phyloP scores from a whole-genome alignment of 192 early-diverging fungal species.

The Gamsiella multidivaricata region DNA sequence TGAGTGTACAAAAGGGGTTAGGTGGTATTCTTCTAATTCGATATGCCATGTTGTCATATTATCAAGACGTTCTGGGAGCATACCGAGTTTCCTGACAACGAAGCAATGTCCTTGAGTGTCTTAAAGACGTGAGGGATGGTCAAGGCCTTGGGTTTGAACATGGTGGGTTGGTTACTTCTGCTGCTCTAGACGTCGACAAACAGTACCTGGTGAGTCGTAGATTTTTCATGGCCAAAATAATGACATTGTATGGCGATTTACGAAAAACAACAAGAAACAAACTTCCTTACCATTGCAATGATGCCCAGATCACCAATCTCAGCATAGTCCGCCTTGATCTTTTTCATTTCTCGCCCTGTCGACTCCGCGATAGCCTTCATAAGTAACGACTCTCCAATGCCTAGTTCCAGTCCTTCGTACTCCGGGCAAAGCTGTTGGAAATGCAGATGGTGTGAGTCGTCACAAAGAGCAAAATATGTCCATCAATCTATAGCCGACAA shows the following conservation, averaged over 20 bases:
- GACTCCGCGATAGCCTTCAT: constrained; percentile 94
- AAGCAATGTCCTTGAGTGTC: constrained; percentile 88
- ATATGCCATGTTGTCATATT: not conserved
- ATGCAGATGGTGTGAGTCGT: too few relatives aligned
- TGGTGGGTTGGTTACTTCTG: constrained; percentile 85
- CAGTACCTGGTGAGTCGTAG: not conserved
- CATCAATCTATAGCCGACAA: too few relatives aligned
- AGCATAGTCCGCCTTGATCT: constrained; percentile 84
- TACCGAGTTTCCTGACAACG: constrained; percentile 72
- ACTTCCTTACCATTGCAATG: constrained; percentile 82
- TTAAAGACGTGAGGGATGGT: constrained; percentile 86
- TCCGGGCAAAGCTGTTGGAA: constrained; percentile 85
- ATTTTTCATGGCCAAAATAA: not conserved
- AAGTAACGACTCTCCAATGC: constrained; percentile 92
- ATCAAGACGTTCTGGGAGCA: not conserved
- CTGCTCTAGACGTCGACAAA: constrained; percentile 58
- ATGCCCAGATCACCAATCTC: constrained; percentile 89
- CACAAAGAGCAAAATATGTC: too few relatives aligned
- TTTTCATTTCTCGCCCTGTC: constrained; percentile 78
- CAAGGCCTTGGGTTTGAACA: constrained; percentile 84
- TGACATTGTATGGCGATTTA: not conserved
- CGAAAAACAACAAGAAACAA: too few relatives aligned
- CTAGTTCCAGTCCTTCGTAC: constrained; percentile 95
- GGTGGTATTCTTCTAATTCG: not conserved
- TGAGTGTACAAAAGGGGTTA: constrained; percentile 26